These are phyloP conservation scores for Breynia disticha DNA, from an alignment of 441 rosid species.

Conservation along the genomic window DNA sequence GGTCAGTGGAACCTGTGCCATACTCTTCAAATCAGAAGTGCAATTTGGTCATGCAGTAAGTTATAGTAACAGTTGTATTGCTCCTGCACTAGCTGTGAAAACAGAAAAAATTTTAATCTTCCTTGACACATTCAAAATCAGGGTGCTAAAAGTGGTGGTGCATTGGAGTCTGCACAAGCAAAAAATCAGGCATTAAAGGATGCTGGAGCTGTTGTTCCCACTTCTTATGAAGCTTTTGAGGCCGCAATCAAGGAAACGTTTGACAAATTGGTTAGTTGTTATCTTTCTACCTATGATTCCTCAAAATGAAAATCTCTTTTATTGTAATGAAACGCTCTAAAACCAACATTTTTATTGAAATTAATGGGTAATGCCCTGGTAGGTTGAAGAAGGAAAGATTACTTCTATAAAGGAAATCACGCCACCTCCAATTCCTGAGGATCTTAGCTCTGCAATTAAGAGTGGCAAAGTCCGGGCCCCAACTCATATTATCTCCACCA, in stretches of 20 bases:
- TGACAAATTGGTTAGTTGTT: constrained; percentile 62
- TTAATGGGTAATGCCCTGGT: constrained; percentile 8
- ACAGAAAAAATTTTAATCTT: constrained; percentile 13
- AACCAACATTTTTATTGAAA: constrained; percentile 4
- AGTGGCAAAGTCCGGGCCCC: constrained; percentile 96
- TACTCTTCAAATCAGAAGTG: constrained; percentile 91
- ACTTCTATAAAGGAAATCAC: constrained; percentile 58
- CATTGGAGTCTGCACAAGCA: constrained; percentile 97
- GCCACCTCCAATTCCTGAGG: constrained; percentile 93
- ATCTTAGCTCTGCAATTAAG: constrained; percentile 82
- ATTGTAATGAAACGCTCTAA: constrained; percentile 3
- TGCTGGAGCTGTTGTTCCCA: constrained; percentile 90
- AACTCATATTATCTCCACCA: constrained; percentile 89
- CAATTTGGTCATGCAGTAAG: constrained; percentile 99
- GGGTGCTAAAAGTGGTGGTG: constrained; percentile 99
- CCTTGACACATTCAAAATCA: constrained; percentile 20
- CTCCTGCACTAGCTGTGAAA: neutral
- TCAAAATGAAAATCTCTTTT: neutral
- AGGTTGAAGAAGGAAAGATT: constrained; percentile 73
- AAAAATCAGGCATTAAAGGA: constrained; percentile 86
- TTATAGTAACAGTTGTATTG: constrained; percentile 16
- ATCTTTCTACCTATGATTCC: neutral
- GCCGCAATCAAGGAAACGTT: constrained; percentile 71
- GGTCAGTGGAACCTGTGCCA: constrained; percentile 98
- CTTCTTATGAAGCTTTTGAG: constrained; percentile 82